phyloP scores from a whole-genome alignment of 805 yeast species.

The Priceomyces haplophilus region DNA sequence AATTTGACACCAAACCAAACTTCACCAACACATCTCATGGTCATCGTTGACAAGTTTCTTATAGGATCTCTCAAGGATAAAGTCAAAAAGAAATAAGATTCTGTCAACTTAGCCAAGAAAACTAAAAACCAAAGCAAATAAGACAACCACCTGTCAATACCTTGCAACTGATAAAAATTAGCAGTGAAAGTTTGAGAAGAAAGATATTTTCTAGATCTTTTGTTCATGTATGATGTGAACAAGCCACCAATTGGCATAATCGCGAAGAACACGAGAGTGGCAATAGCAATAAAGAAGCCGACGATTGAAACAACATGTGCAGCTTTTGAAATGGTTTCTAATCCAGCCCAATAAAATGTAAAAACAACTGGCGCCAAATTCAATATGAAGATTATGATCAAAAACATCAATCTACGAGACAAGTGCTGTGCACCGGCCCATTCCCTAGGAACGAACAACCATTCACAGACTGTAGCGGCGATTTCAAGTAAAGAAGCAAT shows the following conservation, averaged over 20 bases:
- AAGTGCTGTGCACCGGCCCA: constrained; percentile 99
- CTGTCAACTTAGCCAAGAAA: constrained; percentile 82
- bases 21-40: constrained; percentile 96
- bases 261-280: constrained; percentile 80
- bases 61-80: constrained; percentile 92
- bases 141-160: constrained; percentile 95
- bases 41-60: constrained; percentile 77
- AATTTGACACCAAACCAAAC: constrained; percentile 74
- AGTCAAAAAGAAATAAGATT: constrained; percentile 90
- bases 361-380: constrained; percentile 87
- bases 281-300: constrained; percentile 83
- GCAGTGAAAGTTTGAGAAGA: constrained; percentile 97
- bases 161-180: constrained; percentile 72
- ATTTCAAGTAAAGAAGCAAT: constrained; percentile 81
- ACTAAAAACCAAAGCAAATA: constrained; percentile 87
- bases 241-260: constrained; percentile 96
- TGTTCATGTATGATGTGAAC: constrained; percentile 89
- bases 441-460: constrained; percentile 94
- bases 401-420: constrained; percentile 78
- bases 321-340: constrained; percentile 61
- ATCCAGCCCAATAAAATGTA: constrained; percentile 76
- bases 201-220: constrained; percentile 80
- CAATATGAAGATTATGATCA: constrained; percentile 59
- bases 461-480: constrained; percentile 84
- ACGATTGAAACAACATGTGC: constrained; percentile 81